Base-by-base conservation (phyloP, 176 grass and related monocot genomes). In the Rhynchospora breviuscula region DNA sequence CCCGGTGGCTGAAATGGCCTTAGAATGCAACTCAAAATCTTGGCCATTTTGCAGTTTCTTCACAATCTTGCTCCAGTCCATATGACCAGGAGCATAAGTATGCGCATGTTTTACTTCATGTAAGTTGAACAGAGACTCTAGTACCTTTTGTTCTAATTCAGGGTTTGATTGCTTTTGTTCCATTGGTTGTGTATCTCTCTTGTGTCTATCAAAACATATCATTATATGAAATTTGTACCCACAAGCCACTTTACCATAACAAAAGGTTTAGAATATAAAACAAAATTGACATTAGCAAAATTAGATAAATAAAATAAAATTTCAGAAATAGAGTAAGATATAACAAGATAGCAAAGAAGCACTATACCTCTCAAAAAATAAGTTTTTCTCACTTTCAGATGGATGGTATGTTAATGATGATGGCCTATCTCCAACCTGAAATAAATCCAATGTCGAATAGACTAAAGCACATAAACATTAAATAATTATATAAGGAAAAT, bases 21-120 rank as follows among this genome's bases (percentile, higher is more conserved):
- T 23, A 86, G 81, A 80, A 91, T 76, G 90, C 63, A 86, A 83
- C 67, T 86, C 71, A 33, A 86, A 79, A 17, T 86, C 81, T 63
- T 74, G 60, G 47, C 80, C 73, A 87, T 83, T 66, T 81, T 99
- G 84, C 44, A 99, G 79, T 68, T 90, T 90, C 65, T 90, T 90
- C 18, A 88, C 91, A 0, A 92, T 81, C 81, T 91, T 95, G 74
- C 93, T 98, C 96, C 96, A 98, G 70, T 95, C 77, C 95, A 95
- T 90, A 78, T 67, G 59, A 80, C 61, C 91, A 73, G 96, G 89
- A 7, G 91, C 79, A 46, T 86, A 80, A n/a, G 21, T 80, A 49
- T 43, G 64, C 18, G 8, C 47, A 17, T 90, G 75, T 66, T 82
- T 86, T 43, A 85, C 82, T 35, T 90, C 88, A 63, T 91, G 89